Base-by-base conservation (phyloP, 768 basidiomycete species). In the Naganishia antarctica region DNA sequence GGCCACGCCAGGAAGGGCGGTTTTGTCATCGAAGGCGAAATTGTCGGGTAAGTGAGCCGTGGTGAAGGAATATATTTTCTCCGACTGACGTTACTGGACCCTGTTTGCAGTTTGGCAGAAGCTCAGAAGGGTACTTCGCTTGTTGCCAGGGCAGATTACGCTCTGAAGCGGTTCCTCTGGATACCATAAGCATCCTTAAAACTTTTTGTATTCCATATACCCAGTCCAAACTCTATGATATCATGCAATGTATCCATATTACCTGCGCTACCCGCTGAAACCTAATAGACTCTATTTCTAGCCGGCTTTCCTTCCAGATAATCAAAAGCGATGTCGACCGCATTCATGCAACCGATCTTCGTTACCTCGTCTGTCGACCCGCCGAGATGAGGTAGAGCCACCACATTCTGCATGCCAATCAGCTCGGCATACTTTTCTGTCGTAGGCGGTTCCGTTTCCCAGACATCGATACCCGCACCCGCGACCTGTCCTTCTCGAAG, bases 131-230 rank as follows among this genome's bases (percentile, higher is more conserved):
- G 87, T 81, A 96, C 90, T 2, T 89, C 86, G 66, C 81, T 93
- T 69, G 88, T 90, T 75, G 84, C 91, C 15, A 91, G 91, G 79
- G 87, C 94, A 85, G 92, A 96, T 73, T 91, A 94, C 75, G 90
- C 89, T 0, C 82, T 96, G 57, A 97, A 93, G 81, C 81, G 91
- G 68, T 79, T 94, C 73, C 78, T 94, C 65, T 94, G 91, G 91
- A 78, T 94, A 50, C 58, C 57, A 8, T 69, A 26, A 53, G 18
- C 26, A 51, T 44, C 5, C 11, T 5, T 7, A 32, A 15, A 16
- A 32, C 23, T 9, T 28, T 23, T 49, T 63, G 48, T 31, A 63
- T 51, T 4, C 31, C 7, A 21, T 50, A 50, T 44, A 44, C 43
- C 43, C 43, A 44, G 43, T 11, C n/a, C 43, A 44, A 5, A n/a